Evolutionary conservation across 1,139 yeast genomes (phyloP).

Genomic region (Candida sp.): DNA sequence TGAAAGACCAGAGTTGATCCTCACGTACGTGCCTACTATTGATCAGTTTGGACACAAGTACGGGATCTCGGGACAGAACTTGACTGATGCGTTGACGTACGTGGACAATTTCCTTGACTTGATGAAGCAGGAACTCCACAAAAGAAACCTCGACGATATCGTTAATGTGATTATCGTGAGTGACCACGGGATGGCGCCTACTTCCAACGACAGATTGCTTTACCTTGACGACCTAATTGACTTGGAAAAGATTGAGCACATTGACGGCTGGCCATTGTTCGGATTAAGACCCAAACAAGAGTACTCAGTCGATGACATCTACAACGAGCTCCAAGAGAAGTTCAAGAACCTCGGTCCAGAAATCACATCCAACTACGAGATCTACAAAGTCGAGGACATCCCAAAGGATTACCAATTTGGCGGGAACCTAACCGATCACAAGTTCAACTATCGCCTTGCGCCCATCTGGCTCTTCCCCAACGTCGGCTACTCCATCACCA

Average conservation of each 20-base stretch:
- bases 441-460: constrained; percentile 67
- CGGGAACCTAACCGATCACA: constrained; percentile 40
- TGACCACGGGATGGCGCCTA: constrained; percentile 96
- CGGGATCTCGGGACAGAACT: constrained; percentile 67
- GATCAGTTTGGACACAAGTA: constrained; percentile 75
- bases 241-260: constrained; percentile 55
- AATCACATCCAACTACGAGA: constrained; percentile 30
- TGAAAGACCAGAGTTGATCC: constrained; percentile 74
- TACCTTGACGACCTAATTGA: constrained; percentile 74
- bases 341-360: constrained; percentile 23
- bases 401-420: constrained; percentile 75
- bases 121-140: constrained; percentile 49
- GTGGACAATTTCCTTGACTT: constrained; percentile 69
- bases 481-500: constrained; percentile 80
- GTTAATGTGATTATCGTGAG: constrained; percentile 81
- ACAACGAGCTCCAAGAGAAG: constrained; percentile 22
- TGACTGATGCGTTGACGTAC: constrained; percentile 55
- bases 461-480: constrained; percentile 87
- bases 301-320: constrained; percentile 23
- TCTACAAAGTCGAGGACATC: constrained; percentile 60
- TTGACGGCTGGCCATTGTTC: constrained; percentile 91
- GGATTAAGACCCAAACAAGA: constrained; percentile 67
- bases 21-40: constrained; percentile 81
- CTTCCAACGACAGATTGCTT: constrained; percentile 66
- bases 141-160: constrained; percentile 62